Conservation (phyloP, 2,329 filamentous ascomycete species). For the Apiospora malaysiana region DNA sequence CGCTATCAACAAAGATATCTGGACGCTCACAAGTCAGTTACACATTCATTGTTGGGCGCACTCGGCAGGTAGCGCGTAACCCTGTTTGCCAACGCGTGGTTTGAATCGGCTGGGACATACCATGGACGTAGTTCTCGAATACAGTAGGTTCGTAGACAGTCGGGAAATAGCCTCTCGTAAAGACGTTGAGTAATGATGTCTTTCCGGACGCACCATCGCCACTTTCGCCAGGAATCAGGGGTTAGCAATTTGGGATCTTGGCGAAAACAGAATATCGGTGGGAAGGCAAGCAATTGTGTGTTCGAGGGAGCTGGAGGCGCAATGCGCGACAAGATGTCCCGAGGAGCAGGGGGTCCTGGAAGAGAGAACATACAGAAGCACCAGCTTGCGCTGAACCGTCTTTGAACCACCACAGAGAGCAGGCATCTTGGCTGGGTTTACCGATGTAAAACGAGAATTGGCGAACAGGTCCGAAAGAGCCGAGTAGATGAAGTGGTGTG, state of each 20-base stretch:
- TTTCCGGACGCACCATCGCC: constrained; percentile 97
- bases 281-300: not conserved
- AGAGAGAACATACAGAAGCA: constrained; percentile 73
- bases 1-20: constrained; percentile 98
- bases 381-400: constrained; percentile 94
- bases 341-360: constrained; percentile 29
- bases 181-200: constrained; percentile 96
- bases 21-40: constrained; percentile 16
- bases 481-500: not conserved
- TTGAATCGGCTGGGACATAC: constrained; percentile 54
- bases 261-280: not conserved
- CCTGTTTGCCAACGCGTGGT: not conserved
- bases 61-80: not conserved
- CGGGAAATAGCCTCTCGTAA: constrained; percentile 98
- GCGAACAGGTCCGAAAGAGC: not conserved
- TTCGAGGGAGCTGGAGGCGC: not conserved
- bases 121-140: constrained; percentile 99
- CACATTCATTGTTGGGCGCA: not conserved
- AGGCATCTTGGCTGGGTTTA: constrained; percentile 38
- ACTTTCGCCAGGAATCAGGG: constrained; percentile 52
- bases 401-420: constrained; percentile 74
- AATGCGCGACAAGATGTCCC: not conserved
- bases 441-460: not conserved
- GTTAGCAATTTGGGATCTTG: not conserved
- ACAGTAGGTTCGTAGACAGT: constrained; percentile 98